Percentiles rank a stretch among this genome's conserved stretches.
phyloP scores from a whole-genome alignment of 176 grass and related monocot genomes.

The Melocanna baccifera region DNA sequence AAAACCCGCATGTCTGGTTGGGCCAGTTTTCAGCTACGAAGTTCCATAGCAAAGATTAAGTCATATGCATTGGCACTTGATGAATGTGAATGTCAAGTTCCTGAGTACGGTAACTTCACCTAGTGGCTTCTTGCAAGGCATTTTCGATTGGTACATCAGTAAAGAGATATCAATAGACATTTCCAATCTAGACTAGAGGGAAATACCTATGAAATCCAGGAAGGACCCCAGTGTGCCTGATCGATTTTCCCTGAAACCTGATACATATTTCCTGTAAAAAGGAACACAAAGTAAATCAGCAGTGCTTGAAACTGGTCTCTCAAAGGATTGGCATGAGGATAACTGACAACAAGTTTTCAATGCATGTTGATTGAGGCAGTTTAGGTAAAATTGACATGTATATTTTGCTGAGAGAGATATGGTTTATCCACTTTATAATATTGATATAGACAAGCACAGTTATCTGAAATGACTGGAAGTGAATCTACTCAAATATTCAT shows the following conservation, averaged over 20 bases:
- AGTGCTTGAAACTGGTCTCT: not conserved
- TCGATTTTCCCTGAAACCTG: constrained; percentile 73
- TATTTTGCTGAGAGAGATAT: not conserved
- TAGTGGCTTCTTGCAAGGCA: not conserved
- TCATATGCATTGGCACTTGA: not conserved
- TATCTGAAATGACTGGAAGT: not conserved
- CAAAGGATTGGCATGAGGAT: not conserved
- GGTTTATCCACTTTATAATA: not conserved
- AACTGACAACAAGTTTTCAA: not conserved
- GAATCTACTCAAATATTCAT: not conserved
- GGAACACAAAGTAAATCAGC: not conserved
- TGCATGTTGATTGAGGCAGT: not conserved
- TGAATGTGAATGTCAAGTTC: not conserved
- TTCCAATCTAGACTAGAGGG: not conserved
- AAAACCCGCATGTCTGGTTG: not conserved
- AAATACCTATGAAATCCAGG: constrained; percentile 66
- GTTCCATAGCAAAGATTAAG: not conserved
- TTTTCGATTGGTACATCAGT: not conserved
- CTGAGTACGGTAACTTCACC: not conserved
- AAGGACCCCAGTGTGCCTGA: constrained; percentile 56
- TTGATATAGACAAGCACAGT: not conserved
- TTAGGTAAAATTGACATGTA: not conserved
- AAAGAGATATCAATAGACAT: not conserved
- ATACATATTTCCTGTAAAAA: constrained; percentile 70
- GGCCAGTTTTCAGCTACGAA: not conserved